Conservation (phyloP, 176 grass and related monocot genomes). For the Dendrocalamus sinicus region DNA sequence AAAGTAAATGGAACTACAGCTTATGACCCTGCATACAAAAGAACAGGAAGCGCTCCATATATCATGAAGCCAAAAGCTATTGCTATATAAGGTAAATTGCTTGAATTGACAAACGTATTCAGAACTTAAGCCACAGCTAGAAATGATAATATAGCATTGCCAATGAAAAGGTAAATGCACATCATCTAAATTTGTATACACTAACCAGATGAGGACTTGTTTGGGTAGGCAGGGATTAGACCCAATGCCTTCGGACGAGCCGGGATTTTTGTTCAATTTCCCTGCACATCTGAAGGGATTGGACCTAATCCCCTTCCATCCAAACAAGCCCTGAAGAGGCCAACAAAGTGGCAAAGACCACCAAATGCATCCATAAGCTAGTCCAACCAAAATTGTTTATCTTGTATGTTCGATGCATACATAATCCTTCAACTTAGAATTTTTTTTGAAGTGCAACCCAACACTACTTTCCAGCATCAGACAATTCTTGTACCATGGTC, state of each 20-base stretch:
- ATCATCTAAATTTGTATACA: not conserved
- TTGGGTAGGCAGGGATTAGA: not conserved
- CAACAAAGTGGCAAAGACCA: not conserved
- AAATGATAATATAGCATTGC: conserved; percentile 22
- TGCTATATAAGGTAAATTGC: not conserved
- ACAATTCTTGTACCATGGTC: not conserved
- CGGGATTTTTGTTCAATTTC: not conserved
- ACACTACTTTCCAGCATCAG: not conserved
- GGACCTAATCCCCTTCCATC: not conserved
- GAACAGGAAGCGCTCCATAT: not conserved
- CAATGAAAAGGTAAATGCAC: not conserved
- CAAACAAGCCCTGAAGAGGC: not conserved
- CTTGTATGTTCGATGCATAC: not conserved
- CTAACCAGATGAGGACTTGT: not conserved
- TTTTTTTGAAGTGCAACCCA: not conserved
- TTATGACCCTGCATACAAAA: conserved; percentile 13
- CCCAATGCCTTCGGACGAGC: not conserved
- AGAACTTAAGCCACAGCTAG: conserved; percentile 19
- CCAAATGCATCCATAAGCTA: not conserved
- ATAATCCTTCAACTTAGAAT: not conserved
- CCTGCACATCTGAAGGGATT: not conserved
- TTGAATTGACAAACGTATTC: not conserved
- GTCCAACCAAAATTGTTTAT: not conserved
- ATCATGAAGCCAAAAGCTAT: not conserved
- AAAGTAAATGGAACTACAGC: not conserved